A percentile compares a stretch with the other conserved stretches of the same genome.
These are phyloP conservation scores for Cladosporium velox DNA, from an alignment of 2,329 filamentous ascomycete genomes.

Conservation along the genomic window DNA sequence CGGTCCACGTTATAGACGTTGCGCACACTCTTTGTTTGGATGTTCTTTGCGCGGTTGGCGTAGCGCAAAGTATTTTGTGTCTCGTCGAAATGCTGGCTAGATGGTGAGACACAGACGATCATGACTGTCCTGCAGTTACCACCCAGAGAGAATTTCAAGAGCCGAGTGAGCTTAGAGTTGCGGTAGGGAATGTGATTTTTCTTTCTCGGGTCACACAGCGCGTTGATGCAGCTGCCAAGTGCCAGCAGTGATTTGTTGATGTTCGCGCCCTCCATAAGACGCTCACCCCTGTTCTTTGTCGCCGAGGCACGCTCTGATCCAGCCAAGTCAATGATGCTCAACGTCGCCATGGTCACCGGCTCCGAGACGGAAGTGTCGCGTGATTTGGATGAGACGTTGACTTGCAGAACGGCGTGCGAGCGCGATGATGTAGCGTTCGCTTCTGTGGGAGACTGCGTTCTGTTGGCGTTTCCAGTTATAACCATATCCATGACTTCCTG, in stretches of 20 bases:
- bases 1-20: constrained; percentile 99
- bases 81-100: constrained; percentile 95
- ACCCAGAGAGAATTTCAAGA: constrained; percentile 94
- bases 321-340: constrained; percentile 96
- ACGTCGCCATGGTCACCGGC: constrained; percentile 94
- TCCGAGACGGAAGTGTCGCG: constrained; percentile 90
- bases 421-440: constrained; percentile 97
- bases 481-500: constrained; percentile 99
- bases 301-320: constrained; percentile 94
- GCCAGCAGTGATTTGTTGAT: constrained; percentile 98
- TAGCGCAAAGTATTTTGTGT: constrained; percentile 97
- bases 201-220: constrained; percentile 88
- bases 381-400: constrained; percentile 93
- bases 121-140: constrained; percentile 99
- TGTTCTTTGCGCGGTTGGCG: constrained; percentile 97
- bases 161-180: constrained; percentile 92
- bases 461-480: constrained; percentile 87
- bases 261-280: constrained; percentile 90
- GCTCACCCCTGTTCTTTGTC: constrained; percentile 92
- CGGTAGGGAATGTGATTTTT: constrained; percentile 94
- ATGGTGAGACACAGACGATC: constrained; percentile 98
- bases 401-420: constrained; percentile 95
- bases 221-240: constrained; percentile 96
- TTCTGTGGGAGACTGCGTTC: constrained; percentile 94
- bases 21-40: constrained; percentile 98